Base-by-base conservation (phyloP, 768 basidiomycete species). In the Mycena olivaceomarginata region DNA sequence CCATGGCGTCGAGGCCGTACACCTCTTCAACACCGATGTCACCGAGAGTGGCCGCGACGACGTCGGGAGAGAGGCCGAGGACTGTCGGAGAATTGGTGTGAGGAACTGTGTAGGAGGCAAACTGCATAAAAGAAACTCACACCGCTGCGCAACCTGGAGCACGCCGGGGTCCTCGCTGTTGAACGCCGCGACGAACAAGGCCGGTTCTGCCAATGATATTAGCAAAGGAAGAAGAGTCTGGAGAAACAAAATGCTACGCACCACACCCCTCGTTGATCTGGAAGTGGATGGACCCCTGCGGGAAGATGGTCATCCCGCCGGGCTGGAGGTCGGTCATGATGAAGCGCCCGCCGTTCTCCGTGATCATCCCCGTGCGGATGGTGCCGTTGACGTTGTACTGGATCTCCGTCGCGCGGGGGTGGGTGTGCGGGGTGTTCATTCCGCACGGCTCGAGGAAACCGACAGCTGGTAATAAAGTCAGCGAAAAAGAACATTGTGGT, bases 401-500 rank as follows among this genome's bases (percentile, higher is more conserved):
- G 62, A 80, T 77, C 64, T 80, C 80, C 11, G 80, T 80, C 2
- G 80, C 80, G 22, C 80, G 77, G 3, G 80, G 80, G 53, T 80
- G 80, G 1, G 72, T 75, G 64, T 80, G 80, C 18, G 80, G 80
- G 4, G 73, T 68, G 73, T 80, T 79, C 66, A 80, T 67, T 5
- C 65, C 22, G 73, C 80, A 80, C 25, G 63, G 40, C 15, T 72
- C 80, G 22, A 80, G 70, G 45, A 76, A 40, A 0, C 80, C 80
- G 22, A 72, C 40, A 10, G 77, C 80, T 80, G 18, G 37, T 15
- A 57, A 2, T 2, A 18, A 59, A 51, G 12, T 39, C 31, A 48
- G 56, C 57, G 9, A 45, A 60, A n/a, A 11, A 20, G 20, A 48
- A 31, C 25, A 31, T 0, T 31, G 6, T 12, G 31, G 41, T 8